Evolutionary conservation across 495 filamentous ascomycete species (phyloP).

Genomic region (Lasiosphaeriaceae sp.): DNA sequence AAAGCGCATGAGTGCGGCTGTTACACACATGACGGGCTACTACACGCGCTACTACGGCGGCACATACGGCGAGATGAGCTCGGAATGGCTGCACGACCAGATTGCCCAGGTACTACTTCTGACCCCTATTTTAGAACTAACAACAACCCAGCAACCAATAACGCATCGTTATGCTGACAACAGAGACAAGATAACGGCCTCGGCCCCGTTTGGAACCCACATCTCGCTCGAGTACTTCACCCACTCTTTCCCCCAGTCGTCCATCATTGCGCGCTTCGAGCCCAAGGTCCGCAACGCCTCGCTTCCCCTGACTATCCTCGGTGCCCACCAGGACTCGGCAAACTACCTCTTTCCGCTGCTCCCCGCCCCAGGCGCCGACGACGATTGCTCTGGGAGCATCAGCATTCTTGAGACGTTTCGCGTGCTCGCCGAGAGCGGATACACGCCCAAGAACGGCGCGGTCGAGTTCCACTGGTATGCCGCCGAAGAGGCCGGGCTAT

Average conservation of each 20-base stretch:
- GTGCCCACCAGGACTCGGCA: constrained; percentile 45
- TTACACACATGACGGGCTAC: constrained; percentile 30
- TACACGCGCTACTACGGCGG: constrained; percentile 37
- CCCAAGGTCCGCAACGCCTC: constrained; percentile 36
- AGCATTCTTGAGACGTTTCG: constrained; percentile 47
- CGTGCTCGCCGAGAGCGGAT: constrained; percentile 51
- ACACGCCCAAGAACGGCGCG: constrained; percentile 35
- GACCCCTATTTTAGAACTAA: too few relatives aligned
- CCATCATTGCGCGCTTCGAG: constrained; percentile 41
- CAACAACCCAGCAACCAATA: too few relatives aligned
- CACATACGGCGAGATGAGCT: constrained; percentile 30
- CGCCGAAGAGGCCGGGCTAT: constrained; percentile 80
- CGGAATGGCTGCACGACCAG: constrained; percentile 38
- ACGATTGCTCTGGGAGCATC: constrained; percentile 45
- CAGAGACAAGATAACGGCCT: constrained; percentile 11
- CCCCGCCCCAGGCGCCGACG: constrained; percentile 48
- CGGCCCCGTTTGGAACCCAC: constrained; percentile 15
- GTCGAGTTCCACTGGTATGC: constrained; percentile 92
- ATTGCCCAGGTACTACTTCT: constrained; percentile 25
- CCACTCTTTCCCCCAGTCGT: constrained; percentile 37
- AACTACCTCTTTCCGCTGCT: constrained; percentile 19
- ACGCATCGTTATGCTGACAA: too few relatives aligned
- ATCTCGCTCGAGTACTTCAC: constrained; percentile 36
- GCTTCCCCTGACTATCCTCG: constrained; percentile 34
- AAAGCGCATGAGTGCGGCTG: constrained; percentile 25